Percentiles rank a stretch among this genome's conserved stretches.
These are phyloP conservation scores for Phoma herbarum DNA, from an alignment of 2,329 filamentous ascomycete genomes.

Conservation along the genomic window DNA sequence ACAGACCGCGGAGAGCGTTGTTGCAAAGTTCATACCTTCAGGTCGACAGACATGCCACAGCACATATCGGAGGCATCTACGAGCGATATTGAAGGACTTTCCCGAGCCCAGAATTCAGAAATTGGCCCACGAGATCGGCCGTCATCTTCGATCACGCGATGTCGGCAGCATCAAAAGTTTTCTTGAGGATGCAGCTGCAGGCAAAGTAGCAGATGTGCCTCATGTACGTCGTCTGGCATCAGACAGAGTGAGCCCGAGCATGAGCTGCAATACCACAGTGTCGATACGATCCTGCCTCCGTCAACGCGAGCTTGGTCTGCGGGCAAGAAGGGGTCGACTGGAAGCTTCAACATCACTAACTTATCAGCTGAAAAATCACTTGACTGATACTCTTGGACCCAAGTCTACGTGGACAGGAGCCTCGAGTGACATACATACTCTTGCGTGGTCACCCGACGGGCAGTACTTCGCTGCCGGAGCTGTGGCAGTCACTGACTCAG, in stretches of 20 bases:
- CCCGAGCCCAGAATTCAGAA: conserved; percentile 37
- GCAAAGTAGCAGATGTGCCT: conserved; percentile 31
- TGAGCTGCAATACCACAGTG: conserved; percentile 25
- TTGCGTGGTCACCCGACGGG: conserved; percentile 66
- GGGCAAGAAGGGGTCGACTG: conserved; percentile 40
- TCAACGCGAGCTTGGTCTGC: conserved; percentile 46
- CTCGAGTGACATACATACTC: conserved; percentile 64
- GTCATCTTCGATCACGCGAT: conserved; percentile 28
- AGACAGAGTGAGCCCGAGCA: conserved; percentile 24
- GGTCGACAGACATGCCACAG: conserved; percentile 17
- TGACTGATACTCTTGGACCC: conserved; percentile 54
- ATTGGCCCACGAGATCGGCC: conserved; percentile 28
- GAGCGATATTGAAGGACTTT: conserved; percentile 27
- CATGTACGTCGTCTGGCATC: conserved; percentile 41
- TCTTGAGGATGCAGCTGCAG: conserved; percentile 40
- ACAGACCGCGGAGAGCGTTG: conserved; percentile 27
- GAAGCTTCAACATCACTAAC: conserved; percentile 32
- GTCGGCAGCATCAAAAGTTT: conserved; percentile 42
- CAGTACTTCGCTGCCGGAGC: conserved; percentile 65
- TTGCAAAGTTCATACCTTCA: conserved; percentile 19
- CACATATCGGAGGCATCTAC: conserved; percentile 35
- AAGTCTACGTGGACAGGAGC: conserved; percentile 64
- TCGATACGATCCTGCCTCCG: conserved; percentile 38
- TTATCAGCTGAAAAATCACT: conserved; percentile 39
- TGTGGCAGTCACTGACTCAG: conserved; percentile 62